A percentile compares a stretch with the other conserved stretches of the same genome.
phyloP scores from a whole-genome alignment of 352 stramenopile genomes.

The Phytopythium delawarense region DNA sequence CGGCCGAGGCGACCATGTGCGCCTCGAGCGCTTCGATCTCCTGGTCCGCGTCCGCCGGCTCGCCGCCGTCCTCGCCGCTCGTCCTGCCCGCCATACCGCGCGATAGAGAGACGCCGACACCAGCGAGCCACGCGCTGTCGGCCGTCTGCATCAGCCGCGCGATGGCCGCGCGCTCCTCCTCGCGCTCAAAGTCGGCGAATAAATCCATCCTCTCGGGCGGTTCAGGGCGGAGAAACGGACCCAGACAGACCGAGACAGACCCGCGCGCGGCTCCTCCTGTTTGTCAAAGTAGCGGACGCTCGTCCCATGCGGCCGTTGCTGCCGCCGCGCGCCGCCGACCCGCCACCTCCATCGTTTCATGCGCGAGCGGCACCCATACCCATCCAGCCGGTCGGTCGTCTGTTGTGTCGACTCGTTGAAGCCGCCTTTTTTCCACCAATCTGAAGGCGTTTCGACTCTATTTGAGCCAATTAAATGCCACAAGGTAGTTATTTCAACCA shows the following conservation, averaged over 20 bases:
- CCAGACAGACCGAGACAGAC: neutral
- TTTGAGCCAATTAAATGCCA: constrained; percentile 8
- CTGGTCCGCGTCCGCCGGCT: constrained; percentile 34
- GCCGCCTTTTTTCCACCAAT: neutral
- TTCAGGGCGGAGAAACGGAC: neutral
- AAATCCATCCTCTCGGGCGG: constrained; percentile 19
- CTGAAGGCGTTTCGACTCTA: neutral
- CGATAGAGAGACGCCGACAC: constrained; percentile 14
- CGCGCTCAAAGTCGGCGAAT: constrained; percentile 27
- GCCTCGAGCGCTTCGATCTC: constrained; percentile 63
- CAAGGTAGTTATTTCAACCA: constrained; percentile 1
- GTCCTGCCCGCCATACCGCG: neutral
- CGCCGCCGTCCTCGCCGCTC: constrained; percentile 6
- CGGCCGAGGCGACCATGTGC: constrained; percentile 32
- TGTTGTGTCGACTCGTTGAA: neutral
- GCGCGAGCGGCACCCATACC: neutral
- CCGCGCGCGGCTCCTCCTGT: neutral
- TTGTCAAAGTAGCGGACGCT: neutral
- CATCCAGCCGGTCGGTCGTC: neutral
- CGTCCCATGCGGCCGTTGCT: neutral
- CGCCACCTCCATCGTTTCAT: neutral
- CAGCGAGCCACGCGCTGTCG: constrained; percentile 28
- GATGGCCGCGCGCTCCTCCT: constrained; percentile 27
- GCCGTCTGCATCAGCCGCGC: constrained; percentile 23
- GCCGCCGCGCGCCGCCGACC: neutral